A percentile compares a stretch with the other conserved stretches of the same genome.
Conservation (phyloP, 257 asterid species). For the Nicotiana benthamiana region DNA sequence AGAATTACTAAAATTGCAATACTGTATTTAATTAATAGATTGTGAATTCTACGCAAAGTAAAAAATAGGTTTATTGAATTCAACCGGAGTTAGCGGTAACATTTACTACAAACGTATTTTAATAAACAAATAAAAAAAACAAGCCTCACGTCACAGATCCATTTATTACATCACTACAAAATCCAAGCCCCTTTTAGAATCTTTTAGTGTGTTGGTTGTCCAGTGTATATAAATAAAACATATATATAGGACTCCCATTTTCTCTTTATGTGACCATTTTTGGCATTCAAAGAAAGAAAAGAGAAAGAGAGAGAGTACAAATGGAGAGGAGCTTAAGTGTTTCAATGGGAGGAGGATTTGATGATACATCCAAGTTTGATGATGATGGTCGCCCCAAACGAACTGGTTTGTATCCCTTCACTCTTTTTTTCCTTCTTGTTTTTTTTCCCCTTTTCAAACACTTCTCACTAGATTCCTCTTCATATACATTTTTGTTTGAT, state of each 20-base stretch:
- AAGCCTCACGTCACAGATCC: neutral
- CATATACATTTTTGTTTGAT: too few species aligned
- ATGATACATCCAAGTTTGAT: constrained; percentile 21
- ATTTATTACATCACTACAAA: neutral
- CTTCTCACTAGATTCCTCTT: neutral
- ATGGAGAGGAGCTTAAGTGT: constrained; percentile 15
- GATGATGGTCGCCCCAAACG: constrained; percentile 32
- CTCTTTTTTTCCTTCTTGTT: neutral
- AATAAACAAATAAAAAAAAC: neutral
- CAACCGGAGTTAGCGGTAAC: neutral
- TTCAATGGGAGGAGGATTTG: constrained; percentile 13
- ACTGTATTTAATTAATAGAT: neutral
- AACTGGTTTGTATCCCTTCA: constrained; percentile 18
- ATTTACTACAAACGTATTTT: neutral
- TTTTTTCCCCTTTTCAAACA: neutral
- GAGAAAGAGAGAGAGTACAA: neutral
- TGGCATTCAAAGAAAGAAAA: neutral
- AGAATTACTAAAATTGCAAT: neutral
- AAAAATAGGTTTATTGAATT: neutral
- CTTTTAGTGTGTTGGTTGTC: neutral
- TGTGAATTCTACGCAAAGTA: neutral
- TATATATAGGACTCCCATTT: neutral
- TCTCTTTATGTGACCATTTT: neutral
- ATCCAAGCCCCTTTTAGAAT: neutral
- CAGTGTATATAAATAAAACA: neutral